Conservation (phyloP, 306 rosid genomes). For the Trifolium dubium region DNA sequence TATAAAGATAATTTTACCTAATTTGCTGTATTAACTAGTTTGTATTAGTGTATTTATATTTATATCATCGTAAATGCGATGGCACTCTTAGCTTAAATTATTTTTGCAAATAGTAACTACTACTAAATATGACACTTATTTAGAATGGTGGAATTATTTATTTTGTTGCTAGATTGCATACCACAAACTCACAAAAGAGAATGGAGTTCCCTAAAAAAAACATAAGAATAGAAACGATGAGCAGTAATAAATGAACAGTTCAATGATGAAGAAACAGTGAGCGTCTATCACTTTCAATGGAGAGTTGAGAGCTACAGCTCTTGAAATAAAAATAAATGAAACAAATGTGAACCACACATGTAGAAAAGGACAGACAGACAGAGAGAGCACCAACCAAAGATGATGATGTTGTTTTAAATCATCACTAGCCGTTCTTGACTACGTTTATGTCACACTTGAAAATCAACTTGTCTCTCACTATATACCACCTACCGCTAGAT, state of each 20-base stretch:
- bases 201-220: background rate
- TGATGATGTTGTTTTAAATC: background rate
- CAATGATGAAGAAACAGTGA: background rate
- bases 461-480: background rate
- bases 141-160: no score
- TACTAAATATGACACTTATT: no score
- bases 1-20: no score
- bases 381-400: background rate
- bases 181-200: background rate
- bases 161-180: background rate
- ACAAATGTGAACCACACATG: background rate
- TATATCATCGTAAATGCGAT: no score
- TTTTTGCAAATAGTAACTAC: no score
- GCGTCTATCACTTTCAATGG: background rate
- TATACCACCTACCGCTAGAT: background rate
- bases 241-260: background rate
- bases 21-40: no score
- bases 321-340: conserved; percentile 2
- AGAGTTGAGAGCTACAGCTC: conserved; percentile 11
- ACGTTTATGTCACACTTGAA: background rate
- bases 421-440: background rate
- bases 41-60: no score
- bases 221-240: background rate
- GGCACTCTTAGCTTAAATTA: no score
- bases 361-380: background rate